Percentiles rank a stretch among this genome's conserved stretches.
phyloP scores from a whole-genome alignment of 768 basidiomycete genomes.

The Naganishia onofrii region DNA sequence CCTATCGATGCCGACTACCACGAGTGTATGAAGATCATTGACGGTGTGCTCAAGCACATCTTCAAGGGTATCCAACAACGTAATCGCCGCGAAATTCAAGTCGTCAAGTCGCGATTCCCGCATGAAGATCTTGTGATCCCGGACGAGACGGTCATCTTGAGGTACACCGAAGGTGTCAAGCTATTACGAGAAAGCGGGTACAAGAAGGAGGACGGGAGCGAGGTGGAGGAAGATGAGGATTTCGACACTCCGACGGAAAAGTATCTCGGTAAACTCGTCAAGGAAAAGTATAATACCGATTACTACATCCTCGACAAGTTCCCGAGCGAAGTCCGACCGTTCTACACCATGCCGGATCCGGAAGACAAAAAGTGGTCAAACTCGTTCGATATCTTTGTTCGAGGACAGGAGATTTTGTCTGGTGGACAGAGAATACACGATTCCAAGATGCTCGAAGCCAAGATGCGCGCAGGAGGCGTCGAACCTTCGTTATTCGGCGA shows the following conservation, averaged over 20 bases:
- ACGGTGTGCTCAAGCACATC: conserved; percentile 74
- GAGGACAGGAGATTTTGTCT: conserved; percentile 94
- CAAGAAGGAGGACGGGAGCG: conserved; percentile 41
- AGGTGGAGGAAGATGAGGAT: conserved; percentile 71
- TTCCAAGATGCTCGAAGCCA: conserved; percentile 68
- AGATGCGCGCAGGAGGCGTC: conserved; percentile 79
- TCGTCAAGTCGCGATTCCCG: conserved; percentile 77
- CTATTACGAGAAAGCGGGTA: conserved; percentile 74
- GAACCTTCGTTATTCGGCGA: conserved; percentile 84
- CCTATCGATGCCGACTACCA: conserved; percentile 93
- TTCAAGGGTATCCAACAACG: conserved; percentile 74
- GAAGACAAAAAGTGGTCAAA: conserved; percentile 76
- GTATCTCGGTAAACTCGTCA: conserved; percentile 78
- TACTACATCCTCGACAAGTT: conserved; percentile 99
- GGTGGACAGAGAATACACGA: conserved; percentile 96
- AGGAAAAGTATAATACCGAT: conserved; percentile 87
- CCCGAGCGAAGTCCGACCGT: conserved; percentile 85
- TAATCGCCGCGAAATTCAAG: conserved; percentile 73
- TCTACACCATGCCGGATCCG: conserved; percentile 97
- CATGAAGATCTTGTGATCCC: conserved; percentile 90
- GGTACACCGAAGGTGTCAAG: conserved; percentile 79
- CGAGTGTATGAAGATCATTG: conserved; percentile 85
- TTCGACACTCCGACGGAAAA: conserved; percentile 94
- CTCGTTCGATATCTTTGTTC: conserved; percentile 99
- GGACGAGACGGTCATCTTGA: conserved; percentile 76